Evolutionary conservation across 768 basidiomycete species (phyloP).

Genomic region (Calocera viscosa): DNA sequence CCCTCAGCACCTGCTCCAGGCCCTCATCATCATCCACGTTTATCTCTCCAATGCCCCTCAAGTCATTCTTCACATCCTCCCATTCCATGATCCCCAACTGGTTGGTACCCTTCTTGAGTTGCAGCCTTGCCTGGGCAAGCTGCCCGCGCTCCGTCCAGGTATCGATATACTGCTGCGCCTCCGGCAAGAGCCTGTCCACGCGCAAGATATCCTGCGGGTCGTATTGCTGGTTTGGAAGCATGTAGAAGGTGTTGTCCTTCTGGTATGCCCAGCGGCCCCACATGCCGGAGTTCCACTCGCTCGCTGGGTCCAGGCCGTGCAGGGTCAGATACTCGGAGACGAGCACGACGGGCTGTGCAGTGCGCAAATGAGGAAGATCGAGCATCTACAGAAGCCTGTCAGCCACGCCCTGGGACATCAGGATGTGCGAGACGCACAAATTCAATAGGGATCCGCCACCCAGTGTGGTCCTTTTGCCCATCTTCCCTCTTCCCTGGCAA

Average conservation of each 20-base stretch:
- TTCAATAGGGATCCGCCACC: slow-evolving; percentile 29
- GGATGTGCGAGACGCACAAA: neutral
- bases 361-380: slow-evolving; percentile 33
- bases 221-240: slow-evolving; percentile 33
- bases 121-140: slow-evolving; percentile 16
- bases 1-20: slow-evolving; percentile 27
- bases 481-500: neutral
- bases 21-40: slow-evolving; percentile 23
- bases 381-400: slow-evolving; percentile 26
- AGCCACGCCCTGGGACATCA: neutral
- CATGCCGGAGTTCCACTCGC: slow-evolving; percentile 30
- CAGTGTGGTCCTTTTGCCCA: slow-evolving; percentile 23
- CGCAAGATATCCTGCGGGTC: slow-evolving; percentile 30
- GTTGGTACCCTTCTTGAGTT: slow-evolving; percentile 19
- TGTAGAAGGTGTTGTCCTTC: slow-evolving; percentile 23
- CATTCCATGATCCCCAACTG: slow-evolving; percentile 23
- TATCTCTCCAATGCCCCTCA: slow-evolving; percentile 15
- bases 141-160: slow-evolving; percentile 21
- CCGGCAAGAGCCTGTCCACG: slow-evolving; percentile 29
- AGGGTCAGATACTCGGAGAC: slow-evolving; percentile 35
- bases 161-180: slow-evolving; percentile 16
- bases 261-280: slow-evolving; percentile 32
- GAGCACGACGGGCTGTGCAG: slow-evolving; percentile 31
- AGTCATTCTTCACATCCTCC: slow-evolving; percentile 22
- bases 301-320: slow-evolving; percentile 27